These are phyloP conservation scores for Rhodotorula sp. DNA, from an alignment of 1,284 basidiomycete species.

Conservation along the genomic window DNA sequence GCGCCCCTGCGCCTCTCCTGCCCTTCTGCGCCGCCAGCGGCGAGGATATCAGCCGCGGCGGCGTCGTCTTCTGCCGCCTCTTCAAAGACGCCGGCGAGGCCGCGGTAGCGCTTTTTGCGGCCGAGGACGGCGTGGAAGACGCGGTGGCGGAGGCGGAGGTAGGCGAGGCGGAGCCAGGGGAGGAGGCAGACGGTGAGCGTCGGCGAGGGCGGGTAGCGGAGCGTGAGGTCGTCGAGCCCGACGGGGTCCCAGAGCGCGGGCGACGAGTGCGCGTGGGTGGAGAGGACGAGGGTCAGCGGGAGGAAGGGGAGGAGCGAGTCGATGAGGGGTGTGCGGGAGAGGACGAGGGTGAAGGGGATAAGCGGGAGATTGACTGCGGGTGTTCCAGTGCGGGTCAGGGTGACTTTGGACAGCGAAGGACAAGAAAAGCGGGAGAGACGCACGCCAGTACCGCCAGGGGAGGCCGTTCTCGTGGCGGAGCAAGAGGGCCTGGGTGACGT, in stretches of 20 bases:
- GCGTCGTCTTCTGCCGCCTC: conserved; percentile 24
- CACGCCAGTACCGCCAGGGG: conserved; percentile 56
- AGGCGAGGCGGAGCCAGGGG: conserved; percentile 44
- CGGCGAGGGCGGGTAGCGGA: conserved; percentile 40
- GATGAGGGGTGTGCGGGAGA: conserved; percentile 53
- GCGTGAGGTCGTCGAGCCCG: conserved; percentile 41
- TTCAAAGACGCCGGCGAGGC: conserved; percentile 31
- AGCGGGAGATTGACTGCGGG: conserved; percentile 62
- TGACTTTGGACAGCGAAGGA: background rate
- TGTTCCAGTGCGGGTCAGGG: background rate
- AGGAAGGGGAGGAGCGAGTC: conserved; percentile 46
- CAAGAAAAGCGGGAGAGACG: background rate
- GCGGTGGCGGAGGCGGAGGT: conserved; percentile 31
- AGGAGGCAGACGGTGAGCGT: conserved; percentile 41
- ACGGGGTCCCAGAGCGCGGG: conserved; percentile 13
- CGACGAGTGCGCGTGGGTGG: conserved; percentile 17
- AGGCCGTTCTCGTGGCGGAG: conserved; percentile 66
- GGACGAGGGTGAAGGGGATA: conserved; percentile 62
- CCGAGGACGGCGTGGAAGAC: conserved; percentile 42
- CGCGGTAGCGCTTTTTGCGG: conserved; percentile 7
- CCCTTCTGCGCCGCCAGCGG: background rate
- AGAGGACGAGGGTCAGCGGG: conserved; percentile 42
- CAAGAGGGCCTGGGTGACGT: conserved; percentile 63
- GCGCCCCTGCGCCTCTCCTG: background rate
- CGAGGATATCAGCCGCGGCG: background rate